Evolutionary conservation across 768 basidiomycete species (phyloP).

Genomic region (Filobasidium floriforme): DNA sequence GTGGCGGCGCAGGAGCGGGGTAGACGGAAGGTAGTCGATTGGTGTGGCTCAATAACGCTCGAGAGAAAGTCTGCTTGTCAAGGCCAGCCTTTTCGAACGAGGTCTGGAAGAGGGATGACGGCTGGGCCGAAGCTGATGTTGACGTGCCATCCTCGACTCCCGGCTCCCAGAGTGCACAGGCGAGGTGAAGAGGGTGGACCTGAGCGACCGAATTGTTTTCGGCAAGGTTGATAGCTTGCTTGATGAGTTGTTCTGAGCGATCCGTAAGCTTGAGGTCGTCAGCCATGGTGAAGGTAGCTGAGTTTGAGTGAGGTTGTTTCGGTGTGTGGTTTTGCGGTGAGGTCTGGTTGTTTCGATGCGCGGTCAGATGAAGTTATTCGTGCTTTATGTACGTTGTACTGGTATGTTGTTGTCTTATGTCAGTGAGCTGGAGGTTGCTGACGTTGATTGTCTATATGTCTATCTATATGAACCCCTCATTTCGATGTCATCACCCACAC

Average conservation of each 20-base stretch:
- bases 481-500: too few species aligned
- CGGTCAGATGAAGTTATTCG: too few species aligned
- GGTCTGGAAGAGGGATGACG: slow-evolving; percentile 60
- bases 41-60: slow-evolving; percentile 65
- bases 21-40: slow-evolving; percentile 74
- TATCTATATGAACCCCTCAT: too few species aligned
- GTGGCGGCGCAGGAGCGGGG: slow-evolving; percentile 72
- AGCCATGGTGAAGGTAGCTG: background rate
- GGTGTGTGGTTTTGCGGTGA: too few species aligned
- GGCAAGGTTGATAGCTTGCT: slow-evolving; percentile 68
- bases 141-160: slow-evolving; percentile 23
- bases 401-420: too few species aligned
- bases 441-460: too few species aligned
- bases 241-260: slow-evolving; percentile 63
- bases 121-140: slow-evolving; percentile 33
- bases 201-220: slow-evolving; percentile 55
- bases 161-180: slow-evolving; percentile 71
- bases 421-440: too few species aligned
- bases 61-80: slow-evolving; percentile 66
- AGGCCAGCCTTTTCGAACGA: slow-evolving; percentile 77
- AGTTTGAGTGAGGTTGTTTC: too few species aligned
- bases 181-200: slow-evolving; percentile 80
- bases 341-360: too few species aligned
- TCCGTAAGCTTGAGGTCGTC: slow-evolving; percentile 71
- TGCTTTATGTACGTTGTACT: too few species aligned